Base-by-base conservation (phyloP, 331 rosid species). In the Prunus yedoensis region DNA sequence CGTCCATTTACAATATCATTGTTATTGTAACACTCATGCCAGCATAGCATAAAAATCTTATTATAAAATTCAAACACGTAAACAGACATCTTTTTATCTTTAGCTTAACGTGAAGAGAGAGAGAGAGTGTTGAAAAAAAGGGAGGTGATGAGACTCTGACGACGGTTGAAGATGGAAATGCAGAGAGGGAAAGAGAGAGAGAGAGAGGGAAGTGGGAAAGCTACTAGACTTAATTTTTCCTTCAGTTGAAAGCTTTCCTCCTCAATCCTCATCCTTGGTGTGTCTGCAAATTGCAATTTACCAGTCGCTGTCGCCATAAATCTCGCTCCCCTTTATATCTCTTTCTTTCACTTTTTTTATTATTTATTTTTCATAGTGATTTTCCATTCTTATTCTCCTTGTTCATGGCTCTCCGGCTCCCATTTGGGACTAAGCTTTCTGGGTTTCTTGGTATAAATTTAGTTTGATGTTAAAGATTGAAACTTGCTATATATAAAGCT, bases 161-260 rank as follows among this genome's bases (percentile, higher is more conserved):
- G 53, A 68, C n/a, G 75, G 28, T 69, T 5, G 58, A 47, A 21
- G 35, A 27, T 50, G 71, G 32, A 70, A 62, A 46, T 12, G 59
- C 50, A n/a, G 68, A 69, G 4, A 62, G 51, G 23, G 63, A 23
- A 23, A 65, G 51, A 45, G 74, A 52, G 46, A 70, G 56, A 27
- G 25, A 28, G 61, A 58, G 35, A 17, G 25, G 14, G 51, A 65
- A 3, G 52, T 43, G 68, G 30, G 78, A 77, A 64, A 85, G 77
- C 76, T 38, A 80, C 83, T 45, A 38, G 68, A 68, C 78, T 56
- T 84, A 25, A 60, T 45, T 60, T 60, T 63, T 77, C 77, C 89
- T 87, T 86, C 83, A 73, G 46, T 77, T 83, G 76, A 83, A 87
- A 89, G 88, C 78, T 82, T 81, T 66, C 54, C 58, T 74, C 53